Percentiles rank a stretch among this genome's conserved stretches.
Conservation (phyloP, 331 rosid genomes). For the Phaseolus coccineus region DNA sequence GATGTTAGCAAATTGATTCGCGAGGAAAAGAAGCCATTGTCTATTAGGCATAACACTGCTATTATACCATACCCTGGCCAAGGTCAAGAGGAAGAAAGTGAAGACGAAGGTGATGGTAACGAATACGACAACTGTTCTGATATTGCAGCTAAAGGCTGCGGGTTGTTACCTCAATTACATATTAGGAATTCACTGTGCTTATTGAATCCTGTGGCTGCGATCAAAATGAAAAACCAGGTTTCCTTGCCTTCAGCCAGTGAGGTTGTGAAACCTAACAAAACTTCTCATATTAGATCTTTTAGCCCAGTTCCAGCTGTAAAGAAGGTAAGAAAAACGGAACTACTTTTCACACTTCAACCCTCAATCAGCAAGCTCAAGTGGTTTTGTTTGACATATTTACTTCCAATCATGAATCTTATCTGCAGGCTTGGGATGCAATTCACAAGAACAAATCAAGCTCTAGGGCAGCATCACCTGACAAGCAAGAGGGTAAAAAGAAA, state of each 20-base stretch:
- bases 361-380: constrained; percentile 7
- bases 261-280: constrained; percentile 57
- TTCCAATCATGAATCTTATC: constrained; percentile 35
- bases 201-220: constrained; percentile 67
- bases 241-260: constrained; percentile 46
- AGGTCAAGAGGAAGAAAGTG: constrained; percentile 64
- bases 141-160: constrained; percentile 78
- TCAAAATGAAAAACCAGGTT: constrained; percentile 59
- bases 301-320: constrained; percentile 66
- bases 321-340: constrained; percentile 57
- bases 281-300: constrained; percentile 55
- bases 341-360: constrained; percentile 10
- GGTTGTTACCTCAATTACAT: constrained; percentile 69
- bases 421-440: constrained; percentile 69
- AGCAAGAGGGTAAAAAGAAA: constrained; percentile 57
- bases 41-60: constrained; percentile 50
- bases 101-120: constrained; percentile 49
- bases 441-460: constrained; percentile 55
- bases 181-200: constrained; percentile 73
- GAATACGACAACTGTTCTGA: constrained; percentile 49
- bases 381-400: constrained; percentile 29
- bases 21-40: constrained; percentile 57
- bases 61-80: constrained; percentile 53
- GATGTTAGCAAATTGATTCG: constrained; percentile 55
- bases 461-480: constrained; percentile 54